Percentiles rank a stretch among this genome's conserved stretches.
phyloP scores from a whole-genome alignment of 768 basidiomycete genomes.

The Favolaschia claudopus region DNA sequence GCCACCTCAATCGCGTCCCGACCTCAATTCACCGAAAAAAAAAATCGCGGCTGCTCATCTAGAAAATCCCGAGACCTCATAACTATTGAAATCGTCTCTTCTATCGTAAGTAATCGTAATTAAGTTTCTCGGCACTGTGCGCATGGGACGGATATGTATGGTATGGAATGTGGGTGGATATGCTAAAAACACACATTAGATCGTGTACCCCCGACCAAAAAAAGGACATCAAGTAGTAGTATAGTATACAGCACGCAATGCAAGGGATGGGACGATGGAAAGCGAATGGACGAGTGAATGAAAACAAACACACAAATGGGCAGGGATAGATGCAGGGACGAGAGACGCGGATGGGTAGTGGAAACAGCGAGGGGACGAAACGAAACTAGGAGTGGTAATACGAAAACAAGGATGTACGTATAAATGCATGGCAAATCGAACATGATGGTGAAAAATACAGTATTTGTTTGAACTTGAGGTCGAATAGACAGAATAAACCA shows the following conservation, averaged over 20 bases:
- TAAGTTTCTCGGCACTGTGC: too few relatives aligned
- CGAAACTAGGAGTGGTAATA: neutral
- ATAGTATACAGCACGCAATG: slow-evolving; percentile 18
- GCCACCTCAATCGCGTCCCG: too few relatives aligned
- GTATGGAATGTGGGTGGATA: too few relatives aligned
- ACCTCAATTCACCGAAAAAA: too few relatives aligned
- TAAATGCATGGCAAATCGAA: neutral
- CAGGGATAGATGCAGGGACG: neutral
- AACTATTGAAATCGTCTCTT: too few relatives aligned
- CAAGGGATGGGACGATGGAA: slow-evolving; percentile 3
- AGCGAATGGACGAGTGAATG: slow-evolving; percentile 26
- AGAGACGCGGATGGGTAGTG: neutral
- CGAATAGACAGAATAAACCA: neutral
- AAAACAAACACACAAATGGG: slow-evolving; percentile 7
- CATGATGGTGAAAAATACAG: neutral
- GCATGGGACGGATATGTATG: neutral
- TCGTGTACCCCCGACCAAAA: slow-evolving; percentile 8
- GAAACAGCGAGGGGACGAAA: neutral
- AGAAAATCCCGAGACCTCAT: too few relatives aligned
- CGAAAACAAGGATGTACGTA: neutral
- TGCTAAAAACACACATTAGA: slow-evolving; percentile 20
- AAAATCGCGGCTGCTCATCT: too few relatives aligned
- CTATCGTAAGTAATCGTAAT: too few relatives aligned
- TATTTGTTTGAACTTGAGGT: too few relatives aligned
- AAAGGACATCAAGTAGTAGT: slow-evolving; percentile 10